Percentiles rank a stretch among this genome's conserved stretches.
phyloP scores from a whole-genome alignment of 225 moss, liverwort and hornwort genomes.

The Polytrichum formosum region DNA sequence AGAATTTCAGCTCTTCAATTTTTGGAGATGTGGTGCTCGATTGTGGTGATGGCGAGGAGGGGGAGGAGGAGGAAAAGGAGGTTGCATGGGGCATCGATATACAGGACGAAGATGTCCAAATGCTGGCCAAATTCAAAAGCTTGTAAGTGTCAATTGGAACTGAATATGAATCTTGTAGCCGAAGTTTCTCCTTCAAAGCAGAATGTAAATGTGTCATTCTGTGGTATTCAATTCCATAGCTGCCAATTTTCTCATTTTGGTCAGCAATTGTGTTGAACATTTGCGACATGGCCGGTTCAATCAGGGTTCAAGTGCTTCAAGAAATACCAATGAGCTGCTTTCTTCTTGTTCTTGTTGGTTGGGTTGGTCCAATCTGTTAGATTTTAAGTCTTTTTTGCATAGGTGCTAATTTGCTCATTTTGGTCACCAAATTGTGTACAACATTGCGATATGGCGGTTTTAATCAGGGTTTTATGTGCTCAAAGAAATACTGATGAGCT shows the following conservation, averaged over 20 bases:
- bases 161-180: too few relatives aligned
- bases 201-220: neutral
- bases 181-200: neutral
- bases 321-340: too few relatives aligned
- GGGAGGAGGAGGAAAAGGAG: neutral
- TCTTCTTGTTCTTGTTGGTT: too few relatives aligned
- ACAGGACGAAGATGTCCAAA: constrained; percentile 31
- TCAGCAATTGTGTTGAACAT: neutral
- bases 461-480: neutral
- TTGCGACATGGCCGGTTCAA: neutral
- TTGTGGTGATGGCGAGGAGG: neutral
- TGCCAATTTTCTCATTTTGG: neutral
- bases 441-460: neutral
- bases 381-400: neutral
- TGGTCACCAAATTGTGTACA: too few relatives aligned
- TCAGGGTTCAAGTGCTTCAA: too few relatives aligned
- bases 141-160: constrained; percentile 20
- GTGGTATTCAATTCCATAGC: neutral
- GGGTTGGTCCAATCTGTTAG: neutral
- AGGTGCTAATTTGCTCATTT: neutral
- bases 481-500: neutral
- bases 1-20: neutral
- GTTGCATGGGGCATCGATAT: constrained; percentile 30
- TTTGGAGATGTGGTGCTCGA: neutral
- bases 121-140: constrained; percentile 41